Evolutionary conservation across 1,139 yeast genomes (phyloP).

Genomic region (Taiozyma sp.): DNA sequence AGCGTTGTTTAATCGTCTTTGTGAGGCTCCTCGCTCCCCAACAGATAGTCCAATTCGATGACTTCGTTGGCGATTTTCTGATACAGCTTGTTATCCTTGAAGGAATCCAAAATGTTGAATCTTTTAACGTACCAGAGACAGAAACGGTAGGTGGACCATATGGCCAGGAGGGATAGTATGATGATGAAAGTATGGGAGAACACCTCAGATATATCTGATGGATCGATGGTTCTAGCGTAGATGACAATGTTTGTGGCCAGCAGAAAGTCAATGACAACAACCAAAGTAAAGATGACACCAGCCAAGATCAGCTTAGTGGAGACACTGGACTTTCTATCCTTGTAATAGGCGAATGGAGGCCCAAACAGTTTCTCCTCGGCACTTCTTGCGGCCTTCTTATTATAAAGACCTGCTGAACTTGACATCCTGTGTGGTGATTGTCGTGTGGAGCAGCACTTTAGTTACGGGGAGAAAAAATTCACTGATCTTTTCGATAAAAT

Average conservation of each 20-base stretch:
- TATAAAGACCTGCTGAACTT: background rate
- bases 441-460: background rate
- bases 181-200: slow-evolving; percentile 16
- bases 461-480: background rate
- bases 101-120: slow-evolving; percentile 14
- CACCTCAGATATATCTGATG: slow-evolving; percentile 15
- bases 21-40: slow-evolving; percentile 5
- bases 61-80: slow-evolving; percentile 19
- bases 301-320: slow-evolving; percentile 22
- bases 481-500: background rate
- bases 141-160: slow-evolving; percentile 18
- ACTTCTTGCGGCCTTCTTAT: background rate
- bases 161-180: slow-evolving; percentile 10
- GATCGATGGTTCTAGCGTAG: slow-evolving; percentile 27
- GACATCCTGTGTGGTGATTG: background rate
- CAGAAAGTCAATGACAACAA: slow-evolving; percentile 26
- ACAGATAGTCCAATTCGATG: slow-evolving; percentile 19
- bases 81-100: slow-evolving; percentile 17
- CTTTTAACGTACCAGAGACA: slow-evolving; percentile 18
- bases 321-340: slow-evolving; percentile 15
- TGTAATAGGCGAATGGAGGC: slow-evolving; percentile 21
- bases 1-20: background rate
- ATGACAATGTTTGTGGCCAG: slow-evolving; percentile 30
- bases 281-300: slow-evolving; percentile 22
- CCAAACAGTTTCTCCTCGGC: slow-evolving; percentile 22